phyloP scores from a whole-genome alignment of 192 early-diverging fungal species.

The Mortierella alpina region DNA sequence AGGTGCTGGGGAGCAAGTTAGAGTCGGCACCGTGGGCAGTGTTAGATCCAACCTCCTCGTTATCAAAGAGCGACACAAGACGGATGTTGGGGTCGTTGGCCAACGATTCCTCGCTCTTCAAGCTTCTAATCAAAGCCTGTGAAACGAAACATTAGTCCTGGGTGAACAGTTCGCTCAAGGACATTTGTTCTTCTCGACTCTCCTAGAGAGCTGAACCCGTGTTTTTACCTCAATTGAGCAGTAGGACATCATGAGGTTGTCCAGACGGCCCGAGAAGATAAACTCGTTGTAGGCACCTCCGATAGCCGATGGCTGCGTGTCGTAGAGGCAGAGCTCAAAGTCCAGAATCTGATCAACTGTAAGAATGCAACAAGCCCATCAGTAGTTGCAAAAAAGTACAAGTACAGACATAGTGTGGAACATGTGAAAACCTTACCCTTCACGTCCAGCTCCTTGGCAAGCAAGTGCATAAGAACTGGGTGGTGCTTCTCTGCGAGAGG shows the following conservation, averaged over 20 bases:
- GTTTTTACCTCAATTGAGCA: constrained; percentile 63
- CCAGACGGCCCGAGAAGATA: constrained; percentile 92
- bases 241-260: constrained; percentile 98
- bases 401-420: neutral
- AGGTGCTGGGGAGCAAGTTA: constrained; percentile 79
- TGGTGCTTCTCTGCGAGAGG: constrained; percentile 74
- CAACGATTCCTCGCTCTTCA: constrained; percentile 54
- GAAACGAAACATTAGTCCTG: neutral
- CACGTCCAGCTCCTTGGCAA: constrained; percentile 81
- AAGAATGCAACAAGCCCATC: neutral
- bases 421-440: constrained; percentile 50
- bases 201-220: neutral
- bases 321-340: constrained; percentile 98
- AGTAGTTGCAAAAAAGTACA: neutral
- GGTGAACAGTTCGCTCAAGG: too few relatives aligned
- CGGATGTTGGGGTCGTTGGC: constrained; percentile 80
- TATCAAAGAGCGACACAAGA: constrained; percentile 94
- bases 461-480: constrained; percentile 78
- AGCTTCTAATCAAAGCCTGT: constrained; percentile 70
- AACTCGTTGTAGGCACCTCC: constrained; percentile 95
- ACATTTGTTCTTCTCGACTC: neutral
- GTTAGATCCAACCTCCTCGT: constrained; percentile 95
- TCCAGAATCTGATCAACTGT: constrained; percentile 84
- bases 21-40: constrained; percentile 96
- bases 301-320: constrained; percentile 89